Conservation (phyloP, 352 stramenopile genomes). For the Phytophthora constricta region DNA sequence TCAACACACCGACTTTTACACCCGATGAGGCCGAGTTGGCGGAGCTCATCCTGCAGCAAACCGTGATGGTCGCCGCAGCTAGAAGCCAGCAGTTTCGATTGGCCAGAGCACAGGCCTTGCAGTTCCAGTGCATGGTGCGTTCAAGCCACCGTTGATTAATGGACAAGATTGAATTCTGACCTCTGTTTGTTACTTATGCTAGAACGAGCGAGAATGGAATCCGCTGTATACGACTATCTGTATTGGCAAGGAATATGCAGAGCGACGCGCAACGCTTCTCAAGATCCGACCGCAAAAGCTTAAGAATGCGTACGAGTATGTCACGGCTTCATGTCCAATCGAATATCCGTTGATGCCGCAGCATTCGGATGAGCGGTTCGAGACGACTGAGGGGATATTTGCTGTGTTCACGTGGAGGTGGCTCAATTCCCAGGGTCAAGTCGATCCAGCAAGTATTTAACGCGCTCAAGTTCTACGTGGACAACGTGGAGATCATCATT, state of each 20-base stretch:
- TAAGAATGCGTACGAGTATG: constrained; percentile 11
- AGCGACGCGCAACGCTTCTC: constrained; percentile 30
- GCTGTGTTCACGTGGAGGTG: constrained; percentile 24
- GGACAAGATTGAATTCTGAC: no score
- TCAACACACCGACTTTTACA: background rate
- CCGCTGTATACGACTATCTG: background rate
- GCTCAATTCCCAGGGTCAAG: constrained; percentile 21
- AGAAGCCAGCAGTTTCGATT: constrained; percentile 35
- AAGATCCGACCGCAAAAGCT: constrained; percentile 22
- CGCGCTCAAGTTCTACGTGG: constrained; percentile 30
- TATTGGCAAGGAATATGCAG: constrained; percentile 1
- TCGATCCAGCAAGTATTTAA: constrained; percentile 33
- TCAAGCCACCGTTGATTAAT: background rate
- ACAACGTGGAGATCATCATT: constrained; percentile 42
- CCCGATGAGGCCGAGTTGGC: constrained; percentile 2
- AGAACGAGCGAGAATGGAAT: background rate
- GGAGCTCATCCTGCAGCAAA: constrained; percentile 10
- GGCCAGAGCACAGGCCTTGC: constrained; percentile 29
- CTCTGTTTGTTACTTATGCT: no score
- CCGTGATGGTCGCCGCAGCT: constrained; percentile 23
- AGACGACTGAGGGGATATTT: constrained; percentile 11
- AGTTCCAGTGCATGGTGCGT: constrained; percentile 27
- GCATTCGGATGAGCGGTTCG: constrained; percentile 12
- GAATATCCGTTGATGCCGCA: constrained; percentile 4
- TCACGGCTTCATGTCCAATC: constrained; percentile 6